Base-by-base conservation (phyloP, 805 yeast species). In the Saturnispora zaruensis region DNA sequence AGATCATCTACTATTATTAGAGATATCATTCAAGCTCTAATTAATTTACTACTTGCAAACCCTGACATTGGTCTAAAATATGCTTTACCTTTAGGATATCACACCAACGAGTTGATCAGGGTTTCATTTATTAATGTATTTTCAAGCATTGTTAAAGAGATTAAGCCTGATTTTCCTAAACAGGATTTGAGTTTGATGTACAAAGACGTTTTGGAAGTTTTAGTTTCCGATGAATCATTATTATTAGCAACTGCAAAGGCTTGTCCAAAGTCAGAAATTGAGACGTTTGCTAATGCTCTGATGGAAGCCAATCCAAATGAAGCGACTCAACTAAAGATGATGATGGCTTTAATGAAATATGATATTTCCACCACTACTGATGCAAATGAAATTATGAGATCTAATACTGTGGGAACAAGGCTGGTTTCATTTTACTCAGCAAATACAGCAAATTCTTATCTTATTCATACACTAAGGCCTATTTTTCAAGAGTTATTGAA, bases 361-460 rank as follows among this genome's bases (percentile, higher is more conserved):
- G 96, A 87, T 61, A 82, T 88, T 21, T 61, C 69, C 46, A 71
- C 67, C 26, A 79, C 86, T 0, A 66, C 76, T 1, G 76, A 83
- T 52, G 76, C 85, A 18, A 78, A 85, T 28, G 93, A 86, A 59
- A 78, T 88, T 28, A 72, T 88, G 57, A 74, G 96, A 58, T 75
- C 93, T 48, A 88, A 88, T 62, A 82, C 90, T 47, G 84, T 87
- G 34, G 85, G 93, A 30, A 87, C 96, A 0, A 76, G 89, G 57
- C 72, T 87, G 46, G 70, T 87, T 46, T 82, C 90, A 0, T 69
- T 84, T 14, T 80, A 82, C 56, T 86, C 93, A 0, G 78, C 81
- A 57, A 70, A 74, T n/a, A 76, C 78, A 56, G 95, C 95, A 0
- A 62, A 64, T 21, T 76, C 72, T 1, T 87, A 85, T 60, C 67